Evolutionary conservation across 1,284 basidiomycete genomes (phyloP), one percentile per base, ranked within the genome.

Genomic region (Trametes pubescens): DNA sequence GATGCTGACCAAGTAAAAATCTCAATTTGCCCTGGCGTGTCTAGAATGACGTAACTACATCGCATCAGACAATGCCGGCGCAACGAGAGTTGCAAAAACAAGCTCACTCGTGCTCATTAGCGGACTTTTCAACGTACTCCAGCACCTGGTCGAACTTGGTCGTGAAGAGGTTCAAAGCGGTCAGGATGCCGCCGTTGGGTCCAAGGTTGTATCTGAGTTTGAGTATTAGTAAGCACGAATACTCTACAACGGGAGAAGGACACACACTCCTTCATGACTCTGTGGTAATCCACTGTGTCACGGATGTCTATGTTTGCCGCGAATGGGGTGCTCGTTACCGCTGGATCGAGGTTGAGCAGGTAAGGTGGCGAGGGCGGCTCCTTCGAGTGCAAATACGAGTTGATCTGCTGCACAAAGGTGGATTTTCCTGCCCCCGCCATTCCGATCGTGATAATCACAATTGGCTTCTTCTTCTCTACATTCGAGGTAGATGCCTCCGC

Each of bases 1-100:
- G 96, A 98, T 1, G 98, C 98, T 0, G 96, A 98, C 98, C 98
- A 99, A 49, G 98, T 99, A 75, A 99, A 99, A 73, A 99, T 99
- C 79, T 99, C 98, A 73, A 99, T 99, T 79, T 99, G 98, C 7
- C 98, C 98, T 2, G 98, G 98, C 0, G 98, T 99, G 74, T 99
- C 98, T 37, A 99, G 82, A 48, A 99, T 90, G 61, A 99, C 87
- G 80, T 99, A 91, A 72, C 95, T 97, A 71, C 24, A 57, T 4
- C n/a, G 29, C 13, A 51, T 61, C 4, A 57, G 48, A 52, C 32
- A 22, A n/a, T 40, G 10, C 32, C 58, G 14, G 59, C 8, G 11
- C 48, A 43, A 16, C 16, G 38, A 2, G 26, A 46, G 10, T 21
- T 56, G 13, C 5, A 24, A 52, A 63, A 67, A 55, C 32, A 56